Evolutionary conservation across 1,284 basidiomycete species (phyloP).

Genomic region (Ceratobasidium papillatum): DNA sequence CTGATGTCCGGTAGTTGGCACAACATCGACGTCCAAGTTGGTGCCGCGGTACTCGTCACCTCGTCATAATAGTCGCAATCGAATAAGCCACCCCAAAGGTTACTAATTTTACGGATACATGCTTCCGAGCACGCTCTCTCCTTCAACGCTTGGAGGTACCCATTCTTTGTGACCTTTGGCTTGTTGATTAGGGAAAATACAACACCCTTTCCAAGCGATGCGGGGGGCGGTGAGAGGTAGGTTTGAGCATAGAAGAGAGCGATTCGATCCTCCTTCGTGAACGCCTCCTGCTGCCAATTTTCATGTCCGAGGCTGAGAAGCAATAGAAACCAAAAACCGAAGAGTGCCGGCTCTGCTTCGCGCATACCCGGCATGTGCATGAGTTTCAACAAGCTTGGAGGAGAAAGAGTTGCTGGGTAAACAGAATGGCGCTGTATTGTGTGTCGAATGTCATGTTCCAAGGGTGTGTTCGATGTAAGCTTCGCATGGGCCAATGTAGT

Average conservation of each 20-base stretch:
- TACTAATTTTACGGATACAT: too few relatives aligned
- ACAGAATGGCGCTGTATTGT: neutral
- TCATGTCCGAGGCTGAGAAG: constrained; percentile 3
- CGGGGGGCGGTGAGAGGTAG: constrained; percentile 2
- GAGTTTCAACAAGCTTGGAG: neutral
- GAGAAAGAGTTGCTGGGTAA: neutral
- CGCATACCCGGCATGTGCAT: neutral
- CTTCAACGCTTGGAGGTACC: too few relatives aligned
- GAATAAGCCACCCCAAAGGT: too few relatives aligned
- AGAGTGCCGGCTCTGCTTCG: neutral
- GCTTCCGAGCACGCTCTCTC: too few relatives aligned
- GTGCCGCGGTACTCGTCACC: too few relatives aligned
- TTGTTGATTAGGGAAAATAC: too few relatives aligned
- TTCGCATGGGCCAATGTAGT: neutral
- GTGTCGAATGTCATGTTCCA: neutral
- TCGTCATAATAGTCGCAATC: neutral
- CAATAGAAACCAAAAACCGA: neutral
- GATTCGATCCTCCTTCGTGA: neutral
- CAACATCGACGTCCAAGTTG: too few relatives aligned
- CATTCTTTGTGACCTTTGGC: too few relatives aligned
- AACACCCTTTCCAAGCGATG: too few relatives aligned
- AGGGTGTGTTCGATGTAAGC: neutral
- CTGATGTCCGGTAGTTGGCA: too few relatives aligned
- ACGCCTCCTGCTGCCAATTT: neutral
- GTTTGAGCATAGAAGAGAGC: constrained; percentile 15